A percentile compares a stretch with the other conserved stretches of the same genome.
Conservation (phyloP, 345 rosid species). For the Citrus sinensis region DVS_A1.0 CM039163.1:40699001-40699500, state of each 20-base stretch:
- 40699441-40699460: not conserved
- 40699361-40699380: not conserved
- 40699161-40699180: not conserved
- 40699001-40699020: conserved; percentile 34
- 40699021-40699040: conserved; percentile 55
- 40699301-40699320: not conserved
- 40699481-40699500: not conserved
- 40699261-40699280: not conserved
- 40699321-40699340: not conserved
- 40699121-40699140: not conserved
- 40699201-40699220: not conserved
- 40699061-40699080: conserved; percentile 42
- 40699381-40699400: not conserved
- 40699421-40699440: not conserved
- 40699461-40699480: too few species aligned
- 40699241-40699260: not conserved
- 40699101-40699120: not conserved
- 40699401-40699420: not conserved
- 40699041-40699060: conserved; percentile 72
- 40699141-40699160: not conserved
- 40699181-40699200: not conserved
- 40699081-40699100: not conserved
- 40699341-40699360: not conserved
- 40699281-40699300: too few species aligned
- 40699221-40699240: not conserved